These are phyloP conservation scores for Areca catechu DNA, from an alignment of 176 grass and related monocot species.

Conservation along the genomic window DNA sequence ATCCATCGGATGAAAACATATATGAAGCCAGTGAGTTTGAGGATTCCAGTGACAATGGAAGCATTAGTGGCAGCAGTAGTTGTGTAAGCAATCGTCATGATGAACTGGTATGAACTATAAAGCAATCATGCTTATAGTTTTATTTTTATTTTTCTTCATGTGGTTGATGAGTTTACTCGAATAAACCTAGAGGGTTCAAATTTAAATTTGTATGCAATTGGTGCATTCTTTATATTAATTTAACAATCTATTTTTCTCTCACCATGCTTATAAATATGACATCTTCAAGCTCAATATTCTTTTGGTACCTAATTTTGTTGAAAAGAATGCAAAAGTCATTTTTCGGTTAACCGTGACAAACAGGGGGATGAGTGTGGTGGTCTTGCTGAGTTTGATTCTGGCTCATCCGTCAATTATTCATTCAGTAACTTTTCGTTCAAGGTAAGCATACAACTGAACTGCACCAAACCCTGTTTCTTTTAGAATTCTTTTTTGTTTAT, in stretches of 20 bases:
- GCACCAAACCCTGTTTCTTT: not conserved
- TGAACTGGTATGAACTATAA: constrained; percentile 48
- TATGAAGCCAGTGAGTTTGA: constrained; percentile 85
- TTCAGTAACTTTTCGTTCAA: constrained; percentile 99
- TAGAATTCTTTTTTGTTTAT: constrained; percentile 6
- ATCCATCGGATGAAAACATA: constrained; percentile 84
- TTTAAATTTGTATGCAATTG: too few relatives aligned
- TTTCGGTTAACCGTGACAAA: constrained; percentile 19
- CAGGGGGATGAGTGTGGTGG: constrained; percentile 74
- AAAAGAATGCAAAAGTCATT: constrained; percentile 5
- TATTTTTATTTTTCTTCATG: too few relatives aligned
- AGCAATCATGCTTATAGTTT: too few relatives aligned
- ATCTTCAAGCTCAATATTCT: not conserved
- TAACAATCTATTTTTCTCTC: too few relatives aligned
- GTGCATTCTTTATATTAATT: too few relatives aligned
- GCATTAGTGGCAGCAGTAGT: constrained; percentile 88
- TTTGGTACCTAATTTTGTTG: constrained; percentile 3
- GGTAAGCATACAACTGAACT: constrained; percentile 45
- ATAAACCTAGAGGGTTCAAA: too few relatives aligned
- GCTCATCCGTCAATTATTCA: constrained; percentile 84
- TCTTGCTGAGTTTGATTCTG: constrained; percentile 72
- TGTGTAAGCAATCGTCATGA: constrained; percentile 92
- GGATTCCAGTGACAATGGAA: constrained; percentile 92
- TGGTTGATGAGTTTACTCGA: too few relatives aligned
- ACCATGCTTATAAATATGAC: too few relatives aligned